Evolutionary conservation across 306 rosid species (phyloP), one percentile per base, ranked within the genome.

Genomic region (Sechiopsis laciniata): DNA sequence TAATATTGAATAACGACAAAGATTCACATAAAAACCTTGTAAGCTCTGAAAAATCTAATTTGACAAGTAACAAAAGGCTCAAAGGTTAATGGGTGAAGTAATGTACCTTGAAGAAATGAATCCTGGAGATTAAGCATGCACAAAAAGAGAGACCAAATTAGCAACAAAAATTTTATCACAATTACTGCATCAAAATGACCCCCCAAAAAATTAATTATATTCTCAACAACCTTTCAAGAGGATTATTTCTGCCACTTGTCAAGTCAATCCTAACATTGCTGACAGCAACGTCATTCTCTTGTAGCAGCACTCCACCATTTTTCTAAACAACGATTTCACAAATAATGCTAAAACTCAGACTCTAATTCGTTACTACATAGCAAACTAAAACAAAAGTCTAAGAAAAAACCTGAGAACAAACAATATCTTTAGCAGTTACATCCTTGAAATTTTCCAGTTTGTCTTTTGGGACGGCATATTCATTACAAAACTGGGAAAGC

Each of bases 391-490:
- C 10, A 57, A 21, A 50, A 66, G 67, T 52, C 67, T 55, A 20
- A 5, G 62, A 40, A 72, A 72, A 53, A 48, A 91, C 97, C 96
- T 94, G 97, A 20, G 97, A 84, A 75, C 98, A 94, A 82, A 89
- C 85, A 79, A 94, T 94, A 79, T 94, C 98, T 83, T 87, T 90
- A 13, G 97, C 88, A 50, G 97, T 94, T 78, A 90, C 92, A 22
- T 86, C 85, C 84, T 86, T 90, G 78, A 88, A 90, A 74, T 89
- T 75, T 48, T 89, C 92, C 73, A 90, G 71, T 82, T 83, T 84
- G 76, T 89, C 88, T 85, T 84, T 94, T 16, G 97, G 98, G 63
- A 94, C 95, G n/a, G 97, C 84, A 87, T 94, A 94, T 77, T 90
- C 96, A 32, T 90, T 94, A 78, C 97, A 90, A 61, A 90, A 94